Percentiles rank a stretch among this genome's conserved stretches.
phyloP scores from a whole-genome alignment of 805 yeast species.

The Ogataea dorogensis region DNA sequence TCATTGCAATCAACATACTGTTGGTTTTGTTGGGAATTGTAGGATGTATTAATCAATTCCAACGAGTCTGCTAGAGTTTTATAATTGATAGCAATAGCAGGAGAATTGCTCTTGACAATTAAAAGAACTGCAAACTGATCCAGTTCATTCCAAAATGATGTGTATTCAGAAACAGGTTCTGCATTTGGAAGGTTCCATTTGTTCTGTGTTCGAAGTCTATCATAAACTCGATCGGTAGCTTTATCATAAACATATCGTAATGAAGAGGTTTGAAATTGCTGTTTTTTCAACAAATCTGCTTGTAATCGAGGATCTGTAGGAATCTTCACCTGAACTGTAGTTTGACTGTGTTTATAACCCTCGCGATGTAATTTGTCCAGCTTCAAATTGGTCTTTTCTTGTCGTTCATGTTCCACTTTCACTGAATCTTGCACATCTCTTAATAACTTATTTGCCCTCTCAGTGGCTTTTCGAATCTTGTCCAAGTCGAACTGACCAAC shows the following conservation, averaged over 20 bases:
- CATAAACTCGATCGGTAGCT: constrained; percentile 9
- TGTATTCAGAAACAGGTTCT: neutral
- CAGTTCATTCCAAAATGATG: constrained; percentile 13
- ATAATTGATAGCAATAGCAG: constrained; percentile 16
- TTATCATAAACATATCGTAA: constrained; percentile 10
- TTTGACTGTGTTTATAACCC: neutral
- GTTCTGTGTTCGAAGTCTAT: constrained; percentile 2
- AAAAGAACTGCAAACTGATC: constrained; percentile 22
- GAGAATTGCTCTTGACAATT: constrained; percentile 12
- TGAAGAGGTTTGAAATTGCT: constrained; percentile 1
- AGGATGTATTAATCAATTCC: constrained; percentile 19
- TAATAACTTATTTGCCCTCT: constrained; percentile 10
- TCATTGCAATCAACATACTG: constrained; percentile 24
- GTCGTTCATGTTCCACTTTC: constrained; percentile 1
- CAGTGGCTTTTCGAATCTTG: constrained; percentile 5
- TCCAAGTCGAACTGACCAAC: constrained; percentile 5
- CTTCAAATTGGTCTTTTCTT: neutral
- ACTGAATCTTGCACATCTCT: constrained; percentile 1
- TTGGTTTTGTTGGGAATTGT: constrained; percentile 10
- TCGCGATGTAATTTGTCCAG: neutral
- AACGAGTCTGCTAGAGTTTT: constrained; percentile 20
- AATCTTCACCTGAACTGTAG: neutral
- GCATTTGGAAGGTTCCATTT: neutral
- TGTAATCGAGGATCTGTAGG: constrained; percentile 5
- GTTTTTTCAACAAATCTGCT: constrained; percentile 6